Evolutionary conservation across 1,139 yeast genomes (phyloP).

Genomic region (Oligophagozyma castellii): DNA sequence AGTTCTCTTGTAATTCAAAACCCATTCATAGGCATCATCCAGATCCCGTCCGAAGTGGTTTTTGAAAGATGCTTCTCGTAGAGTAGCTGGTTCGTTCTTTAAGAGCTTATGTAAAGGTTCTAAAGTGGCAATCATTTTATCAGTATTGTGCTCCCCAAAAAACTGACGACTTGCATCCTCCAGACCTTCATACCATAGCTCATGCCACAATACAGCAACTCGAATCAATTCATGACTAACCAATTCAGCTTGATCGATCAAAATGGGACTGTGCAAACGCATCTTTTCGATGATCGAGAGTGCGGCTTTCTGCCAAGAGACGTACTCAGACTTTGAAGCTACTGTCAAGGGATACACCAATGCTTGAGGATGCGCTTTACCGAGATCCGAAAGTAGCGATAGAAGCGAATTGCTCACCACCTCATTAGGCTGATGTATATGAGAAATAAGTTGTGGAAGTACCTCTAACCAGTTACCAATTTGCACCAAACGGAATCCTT

Average conservation of each 20-base stretch:
- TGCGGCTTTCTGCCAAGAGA: slow-evolving; percentile 84
- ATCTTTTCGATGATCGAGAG: slow-evolving; percentile 80
- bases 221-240: slow-evolving; percentile 87
- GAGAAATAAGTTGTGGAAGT: slow-evolving; percentile 86
- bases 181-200: slow-evolving; percentile 94
- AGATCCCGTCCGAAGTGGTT: slow-evolving; percentile 90
- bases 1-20: slow-evolving; percentile 68
- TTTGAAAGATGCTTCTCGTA: slow-evolving; percentile 89
- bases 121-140: slow-evolving; percentile 82
- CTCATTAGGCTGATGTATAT: slow-evolving; percentile 91
- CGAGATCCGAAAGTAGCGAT: slow-evolving; percentile 73
- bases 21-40: slow-evolving; percentile 91
- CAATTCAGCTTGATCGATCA: slow-evolving; percentile 86
- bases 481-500: slow-evolving; percentile 80
- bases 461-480: slow-evolving; percentile 94
- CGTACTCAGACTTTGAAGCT: slow-evolving; percentile 87
- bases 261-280: slow-evolving; percentile 70
- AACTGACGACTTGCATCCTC: slow-evolving; percentile 92
- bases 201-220: slow-evolving; percentile 96
- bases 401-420: slow-evolving; percentile 70
- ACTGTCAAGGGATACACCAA: slow-evolving; percentile 91
- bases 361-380: slow-evolving; percentile 95
- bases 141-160: slow-evolving; percentile 90
- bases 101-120: slow-evolving; percentile 81
- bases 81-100: slow-evolving; percentile 80